phyloP scores from a whole-genome alignment of 140 eudicot genomes.

The Ambrosia hybrid region DNA sequence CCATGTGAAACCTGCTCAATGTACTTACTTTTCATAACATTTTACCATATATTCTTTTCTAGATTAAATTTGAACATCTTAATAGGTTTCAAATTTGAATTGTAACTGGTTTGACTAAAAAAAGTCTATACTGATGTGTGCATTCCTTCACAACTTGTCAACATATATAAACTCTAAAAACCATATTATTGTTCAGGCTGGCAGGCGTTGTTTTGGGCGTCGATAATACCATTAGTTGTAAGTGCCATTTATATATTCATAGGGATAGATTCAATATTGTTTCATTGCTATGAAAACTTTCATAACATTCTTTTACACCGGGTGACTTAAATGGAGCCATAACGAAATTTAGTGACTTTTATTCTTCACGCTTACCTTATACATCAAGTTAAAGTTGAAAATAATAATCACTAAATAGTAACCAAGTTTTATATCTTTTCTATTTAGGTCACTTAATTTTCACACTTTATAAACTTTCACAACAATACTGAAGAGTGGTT shows the following conservation, averaged over 20 bases:
- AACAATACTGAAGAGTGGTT: too few species aligned
- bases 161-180: neutral
- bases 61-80: neutral
- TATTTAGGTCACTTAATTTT: too few species aligned
- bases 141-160: conserved; percentile 3
- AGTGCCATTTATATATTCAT: conserved; percentile 26
- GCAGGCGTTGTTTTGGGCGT: conserved; percentile 74
- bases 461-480: too few species aligned
- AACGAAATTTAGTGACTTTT: too few species aligned
- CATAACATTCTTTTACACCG: too few species aligned
- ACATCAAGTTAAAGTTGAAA: too few species aligned
- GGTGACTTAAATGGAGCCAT: too few species aligned
- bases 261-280: conserved; percentile 30
- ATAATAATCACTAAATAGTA: too few species aligned
- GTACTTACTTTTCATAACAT: neutral
- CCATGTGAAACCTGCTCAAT: neutral
- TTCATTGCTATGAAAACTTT: too few species aligned
- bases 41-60: neutral
- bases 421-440: too few species aligned
- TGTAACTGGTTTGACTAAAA: neutral
- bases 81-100: neutral
- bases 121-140: conserved; percentile 1
- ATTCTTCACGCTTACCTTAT: too few species aligned
- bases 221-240: conserved; percentile 66
- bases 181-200: conserved; percentile 40